Evolutionary conservation across 257 asterid species (phyloP), one percentile per base, ranked within the genome.

Genomic region (Rehmannia glutinosa): DNA sequence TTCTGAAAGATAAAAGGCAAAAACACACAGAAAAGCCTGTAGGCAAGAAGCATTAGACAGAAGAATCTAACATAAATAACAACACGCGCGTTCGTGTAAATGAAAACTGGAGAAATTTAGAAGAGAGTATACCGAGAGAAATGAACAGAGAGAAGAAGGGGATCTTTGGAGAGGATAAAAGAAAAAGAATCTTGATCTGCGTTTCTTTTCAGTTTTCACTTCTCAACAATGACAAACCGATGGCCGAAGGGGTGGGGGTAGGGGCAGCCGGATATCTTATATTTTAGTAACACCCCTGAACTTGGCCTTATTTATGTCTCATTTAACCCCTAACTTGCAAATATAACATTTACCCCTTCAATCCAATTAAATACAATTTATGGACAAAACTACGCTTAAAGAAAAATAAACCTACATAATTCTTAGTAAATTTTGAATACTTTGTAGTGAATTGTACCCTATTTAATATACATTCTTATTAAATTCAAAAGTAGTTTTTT

Each of bases 171-270:
- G 75, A 54, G 23, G 27, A 6, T 11, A n/a, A 55, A 35, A 43
- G 30, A 51, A 27, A 17, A 10, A n/a, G 64, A 72, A 15, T 56
- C 5, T 66, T 76, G 74, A 76, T 55, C 81, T 58, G 77, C 62
- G 64, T 17, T 20, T 5, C 16, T 28, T 43, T 54, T 28, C 55
- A n/a, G n/a, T n/a, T n/a, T n/a, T 59, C 61, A 38, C 80, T 55
- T 27, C 28, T 21, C 46, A n/a, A 56, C 71, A 32, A 24, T 45
- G 36, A 21, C 62, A 53, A 52, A 46, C 55, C 36, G 23, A 61
- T 46, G 54, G 68, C 61, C 42, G 30, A 61, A 19, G 8, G 47
- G 25, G n/a, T 7, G 24, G 64, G 51, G 54, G 17, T 12, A 55
- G 66, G 46, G 52, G 36, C 27, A 57, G n/a, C n/a, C n/a, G n/a